Conservation (phyloP, 2,329 filamentous ascomycete species). For the Exophiala oligosperma region DNA sequence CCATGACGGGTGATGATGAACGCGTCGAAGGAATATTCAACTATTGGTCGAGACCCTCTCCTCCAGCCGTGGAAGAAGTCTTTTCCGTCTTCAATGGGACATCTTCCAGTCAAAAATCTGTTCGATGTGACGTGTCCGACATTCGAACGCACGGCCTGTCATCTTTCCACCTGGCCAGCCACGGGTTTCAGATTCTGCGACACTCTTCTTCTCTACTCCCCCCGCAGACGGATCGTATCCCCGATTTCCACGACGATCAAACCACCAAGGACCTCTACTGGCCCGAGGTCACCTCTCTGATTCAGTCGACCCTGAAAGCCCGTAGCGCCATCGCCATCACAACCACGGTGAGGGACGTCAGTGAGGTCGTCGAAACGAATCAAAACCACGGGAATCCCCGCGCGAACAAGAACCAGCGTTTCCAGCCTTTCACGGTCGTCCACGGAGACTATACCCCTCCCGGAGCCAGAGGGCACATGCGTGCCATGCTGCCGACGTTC, state of each 20-base stretch:
- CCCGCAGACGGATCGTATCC: conserved; percentile 2
- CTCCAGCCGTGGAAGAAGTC: conserved; percentile 4
- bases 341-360: conserved; percentile 9
- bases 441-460: conserved; percentile 14
- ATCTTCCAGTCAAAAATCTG: neutral
- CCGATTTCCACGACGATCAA: conserved; percentile 9
- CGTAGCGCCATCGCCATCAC: conserved; percentile 6
- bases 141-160: conserved; percentile 3
- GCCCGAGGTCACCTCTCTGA: conserved; percentile 8
- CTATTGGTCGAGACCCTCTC: conserved; percentile 6
- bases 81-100: conserved; percentile 4
- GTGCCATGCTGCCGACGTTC: conserved; percentile 8
- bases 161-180: neutral
- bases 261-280: conserved; percentile 7
- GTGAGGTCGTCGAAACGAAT: neutral
- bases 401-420: neutral
- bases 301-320: conserved; percentile 4
- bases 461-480: conserved; percentile 4
- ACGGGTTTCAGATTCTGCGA: conserved; percentile 10
- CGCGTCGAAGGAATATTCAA: conserved; percentile 1
- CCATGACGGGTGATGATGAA: no score
- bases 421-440: conserved; percentile 14
- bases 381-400: conserved; percentile 4
- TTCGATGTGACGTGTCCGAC: conserved; percentile 7
- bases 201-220: conserved; percentile 9